Percentiles rank a stretch among this genome's conserved stretches.
These are phyloP conservation scores for button mushroom (Agaricus bisporus) DNA, from an alignment of 768 basidiomycete species.

Conservation along the genomic window DNA sequence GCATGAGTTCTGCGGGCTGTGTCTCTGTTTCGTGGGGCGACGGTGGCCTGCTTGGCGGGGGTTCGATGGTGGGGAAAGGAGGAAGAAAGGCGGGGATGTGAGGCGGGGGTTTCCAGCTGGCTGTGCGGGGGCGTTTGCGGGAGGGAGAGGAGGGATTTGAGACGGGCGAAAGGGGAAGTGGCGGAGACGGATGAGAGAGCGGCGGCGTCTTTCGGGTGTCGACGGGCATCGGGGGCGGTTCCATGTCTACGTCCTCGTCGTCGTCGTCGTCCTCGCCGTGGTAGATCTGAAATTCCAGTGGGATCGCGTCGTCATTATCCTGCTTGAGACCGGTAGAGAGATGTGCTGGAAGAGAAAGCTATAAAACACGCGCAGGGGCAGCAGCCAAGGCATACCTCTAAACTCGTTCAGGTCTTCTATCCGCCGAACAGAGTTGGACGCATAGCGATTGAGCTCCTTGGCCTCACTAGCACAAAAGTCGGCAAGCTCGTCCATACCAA, in stretches of 20 bases:
- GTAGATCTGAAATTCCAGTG: slow-evolving; percentile 39
- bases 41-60: slow-evolving; percentile 23
- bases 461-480: slow-evolving; percentile 67
- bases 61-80: slow-evolving; percentile 59
- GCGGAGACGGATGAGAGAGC: too few species aligned
- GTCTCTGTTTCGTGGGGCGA: slow-evolving; percentile 25
- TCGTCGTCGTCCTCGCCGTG: slow-evolving; percentile 26
- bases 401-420: slow-evolving; percentile 71
- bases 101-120: slow-evolving; percentile 54
- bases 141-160: slow-evolving; percentile 52
- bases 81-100: slow-evolving; percentile 65
- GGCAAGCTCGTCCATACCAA: slow-evolving; percentile 60
- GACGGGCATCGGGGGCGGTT: neutral
- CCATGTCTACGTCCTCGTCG: slow-evolving; percentile 22
- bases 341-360: slow-evolving; percentile 39
- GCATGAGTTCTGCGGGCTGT: slow-evolving; percentile 18
- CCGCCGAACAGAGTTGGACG: slow-evolving; percentile 53
- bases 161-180: slow-evolving; percentile 48
- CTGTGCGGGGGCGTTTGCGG: slow-evolving; percentile 50
- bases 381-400: slow-evolving; percentile 41
- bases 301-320: slow-evolving; percentile 50
- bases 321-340: slow-evolving; percentile 51
- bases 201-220: slow-evolving; percentile 21
- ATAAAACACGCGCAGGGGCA: slow-evolving; percentile 17
- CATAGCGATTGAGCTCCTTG: slow-evolving; percentile 63